Evolutionary conservation across 306 rosid genomes (phyloP), one percentile per base, ranked within the genome.

Genomic region (Arachis hypogaea): DNA sequence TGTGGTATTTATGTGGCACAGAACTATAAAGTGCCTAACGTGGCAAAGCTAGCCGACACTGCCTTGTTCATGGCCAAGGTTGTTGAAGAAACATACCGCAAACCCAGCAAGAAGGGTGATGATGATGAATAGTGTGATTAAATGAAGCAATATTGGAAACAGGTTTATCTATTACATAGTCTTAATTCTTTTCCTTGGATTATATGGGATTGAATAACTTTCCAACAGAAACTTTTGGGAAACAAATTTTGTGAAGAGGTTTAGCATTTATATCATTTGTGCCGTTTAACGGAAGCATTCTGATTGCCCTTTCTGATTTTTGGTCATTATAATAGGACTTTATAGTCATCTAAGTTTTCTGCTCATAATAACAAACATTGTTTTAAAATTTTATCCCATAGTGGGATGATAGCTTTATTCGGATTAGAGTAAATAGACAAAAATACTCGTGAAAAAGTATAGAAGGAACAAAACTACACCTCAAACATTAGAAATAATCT

Each of bases 1-100:
- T 36, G 78, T 28, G 97, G 97, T 9, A 80, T 92, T 49, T 92
- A 92, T 75, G 29, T 89, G 61, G 96, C 96, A 38, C 97, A 92
- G 81, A 92, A 92, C 77, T 92, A 92, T 89, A 59, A 81, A 82
- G 90, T 92, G 64, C 97, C 97, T 7, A 84, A 89, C 55, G 65
- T 92, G 70, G 81, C 11, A 49, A 92, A 86, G 90, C 85, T 92
- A 46, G 89, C 87, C 29, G 77, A 88, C 79, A 85, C 93, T 5
- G 88, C 91, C 7, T 43, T 85, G 47, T 74, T 85, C 71, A 85
- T 82, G 83, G 93, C 88, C 18, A 86, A 81, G 79, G 70, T 78
- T 12, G 9, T 85, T 0, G 98, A 92, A 76, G 92, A 82, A 73
- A 73, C 66, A 73, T 88, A 90, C 77, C 94, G 90, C 47, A 88